These are phyloP conservation scores for Trametes cubensis DNA, from an alignment of 768 basidiomycete species.

Conservation along the genomic window DNA sequence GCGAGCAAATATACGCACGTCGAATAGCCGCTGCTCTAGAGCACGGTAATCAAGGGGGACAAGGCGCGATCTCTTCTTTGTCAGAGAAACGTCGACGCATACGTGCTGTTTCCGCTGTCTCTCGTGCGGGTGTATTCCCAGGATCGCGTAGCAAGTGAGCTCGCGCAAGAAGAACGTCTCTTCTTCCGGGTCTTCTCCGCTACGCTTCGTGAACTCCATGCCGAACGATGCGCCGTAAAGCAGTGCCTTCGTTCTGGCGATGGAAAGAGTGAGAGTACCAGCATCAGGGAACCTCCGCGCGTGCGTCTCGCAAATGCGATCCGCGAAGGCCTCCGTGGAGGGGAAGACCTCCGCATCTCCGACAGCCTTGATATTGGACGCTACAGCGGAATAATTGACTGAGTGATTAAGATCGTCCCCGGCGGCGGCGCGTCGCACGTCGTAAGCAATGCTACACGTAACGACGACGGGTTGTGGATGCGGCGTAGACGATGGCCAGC, in stretches of 20 bases:
- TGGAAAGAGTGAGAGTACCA: conserved; percentile 43
- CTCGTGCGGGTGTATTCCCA: conserved; percentile 73
- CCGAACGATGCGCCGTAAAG: conserved; percentile 52
- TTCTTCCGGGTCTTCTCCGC: conserved; percentile 2
- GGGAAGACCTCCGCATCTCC: conserved; percentile 36
- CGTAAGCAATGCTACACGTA: conserved; percentile 52
- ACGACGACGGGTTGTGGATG: conserved; percentile 56
- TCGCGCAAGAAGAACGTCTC: conserved; percentile 37
- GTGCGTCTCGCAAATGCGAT: conserved; percentile 43
- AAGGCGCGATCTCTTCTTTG: conserved; percentile 17
- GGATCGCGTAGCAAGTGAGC: conserved; percentile 54
- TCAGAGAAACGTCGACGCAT: conserved; percentile 50
- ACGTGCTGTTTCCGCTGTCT: conserved; percentile 65
- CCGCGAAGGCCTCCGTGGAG: conserved; percentile 51
- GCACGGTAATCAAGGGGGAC: conserved; percentile 43
- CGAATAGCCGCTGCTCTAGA: conserved; percentile 40
- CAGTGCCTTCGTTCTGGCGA: conserved; percentile 53
- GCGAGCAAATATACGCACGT: conserved; percentile 37
- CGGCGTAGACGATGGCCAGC: conserved; percentile 44
- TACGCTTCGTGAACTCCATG: conserved; percentile 40
- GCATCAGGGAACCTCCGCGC: conserved; percentile 40
- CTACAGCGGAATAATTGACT: conserved; percentile 63
- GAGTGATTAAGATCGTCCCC: conserved; percentile 59
- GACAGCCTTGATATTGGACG: conserved; percentile 33
- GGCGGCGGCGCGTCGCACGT: conserved; percentile 51